These are phyloP conservation scores for Recurvomyces mirabilis DNA, from an alignment of 495 filamentous ascomycete species.

Conservation along the genomic window DNA sequence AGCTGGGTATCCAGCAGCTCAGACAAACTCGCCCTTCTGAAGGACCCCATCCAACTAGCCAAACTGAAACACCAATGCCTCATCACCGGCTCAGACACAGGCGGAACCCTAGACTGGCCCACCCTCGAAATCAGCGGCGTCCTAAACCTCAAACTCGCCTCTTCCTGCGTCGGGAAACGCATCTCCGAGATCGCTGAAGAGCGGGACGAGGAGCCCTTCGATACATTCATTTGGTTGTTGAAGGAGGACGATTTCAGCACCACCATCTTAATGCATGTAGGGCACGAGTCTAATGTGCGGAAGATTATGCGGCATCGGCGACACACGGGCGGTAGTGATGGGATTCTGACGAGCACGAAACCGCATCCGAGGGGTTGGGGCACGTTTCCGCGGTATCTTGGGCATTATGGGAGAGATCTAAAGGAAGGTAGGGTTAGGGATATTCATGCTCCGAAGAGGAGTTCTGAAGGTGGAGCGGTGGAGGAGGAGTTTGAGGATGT, in stretches of 20 bases:
- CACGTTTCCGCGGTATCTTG: constrained; percentile 14
- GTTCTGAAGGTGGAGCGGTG: not conserved
- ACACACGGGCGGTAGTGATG: constrained; percentile 16
- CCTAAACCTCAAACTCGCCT: not conserved
- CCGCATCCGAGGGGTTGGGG: constrained; percentile 19
- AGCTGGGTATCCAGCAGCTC: constrained; percentile 5
- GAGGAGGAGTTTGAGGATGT: constrained; percentile 10
- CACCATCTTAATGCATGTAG: constrained; percentile 11
- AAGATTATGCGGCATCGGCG: constrained; percentile 13
- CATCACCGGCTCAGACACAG: constrained; percentile 7
- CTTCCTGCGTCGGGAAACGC: constrained; percentile 7
- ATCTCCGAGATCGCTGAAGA: constrained; percentile 10
- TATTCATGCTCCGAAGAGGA: constrained; percentile 6
- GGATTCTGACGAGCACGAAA: constrained; percentile 12
- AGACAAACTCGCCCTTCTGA: constrained; percentile 6
- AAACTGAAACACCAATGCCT: constrained; percentile 8
- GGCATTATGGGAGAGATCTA: constrained; percentile 14
- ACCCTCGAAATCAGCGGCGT: constrained; percentile 14
- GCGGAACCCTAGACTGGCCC: constrained; percentile 6
- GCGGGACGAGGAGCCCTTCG: constrained; percentile 3
- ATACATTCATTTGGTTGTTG: constrained; percentile 10
- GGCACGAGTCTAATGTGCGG: constrained; percentile 12
- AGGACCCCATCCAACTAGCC: constrained; percentile 2
- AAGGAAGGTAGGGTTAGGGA: constrained; percentile 4
- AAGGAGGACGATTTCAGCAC: constrained; percentile 12